Conservation (phyloP, 2,329 filamentous ascomycete species). For the Colletotrichum abscissum region DNA sequence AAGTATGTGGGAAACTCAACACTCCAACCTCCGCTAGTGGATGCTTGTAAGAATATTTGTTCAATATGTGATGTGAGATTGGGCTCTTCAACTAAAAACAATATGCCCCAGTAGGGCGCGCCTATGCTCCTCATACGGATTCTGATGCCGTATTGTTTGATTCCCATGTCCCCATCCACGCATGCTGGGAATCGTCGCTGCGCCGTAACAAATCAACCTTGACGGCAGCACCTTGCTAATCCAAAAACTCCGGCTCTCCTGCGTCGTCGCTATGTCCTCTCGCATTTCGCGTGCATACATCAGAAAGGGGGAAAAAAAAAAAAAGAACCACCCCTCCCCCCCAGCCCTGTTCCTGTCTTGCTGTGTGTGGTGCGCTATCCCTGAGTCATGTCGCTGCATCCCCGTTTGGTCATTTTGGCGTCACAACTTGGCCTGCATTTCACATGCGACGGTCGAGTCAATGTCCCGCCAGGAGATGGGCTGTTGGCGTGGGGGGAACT, state of each 20-base stretch:
- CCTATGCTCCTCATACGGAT: constrained; percentile 8
- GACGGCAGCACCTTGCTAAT: neutral
- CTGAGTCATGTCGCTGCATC: constrained; percentile 25
- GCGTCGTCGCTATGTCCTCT: constrained; percentile 6
- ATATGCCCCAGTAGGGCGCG: constrained; percentile 7
- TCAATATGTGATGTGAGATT: constrained; percentile 25
- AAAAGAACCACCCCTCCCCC: no score
- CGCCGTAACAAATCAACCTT: constrained; percentile 3
- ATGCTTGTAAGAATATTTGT: neutral
- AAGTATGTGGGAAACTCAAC: neutral
- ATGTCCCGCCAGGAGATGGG: constrained; percentile 18
- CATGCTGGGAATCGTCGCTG: constrained; percentile 14
- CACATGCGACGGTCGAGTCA: constrained; percentile 27
- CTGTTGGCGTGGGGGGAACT: constrained; percentile 15
- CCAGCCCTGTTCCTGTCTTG: neutral
- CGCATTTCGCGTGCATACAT: constrained; percentile 7
- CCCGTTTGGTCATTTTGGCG: constrained; percentile 24
- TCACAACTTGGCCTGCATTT: constrained; percentile 27
- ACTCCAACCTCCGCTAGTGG: neutral
- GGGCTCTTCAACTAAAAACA: constrained; percentile 16
- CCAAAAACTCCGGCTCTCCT: constrained; percentile 11
- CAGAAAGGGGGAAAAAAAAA: neutral
- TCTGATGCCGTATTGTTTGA: constrained; percentile 26
- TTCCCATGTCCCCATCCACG: constrained; percentile 10
- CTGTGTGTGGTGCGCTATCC: constrained; percentile 2